Percentiles rank a stretch among this genome's conserved stretches.
Evolutionary conservation across 371 early-diverging fungal genomes (phyloP).

Genomic region (Thermomucor indicae-seudaticae): DNA sequence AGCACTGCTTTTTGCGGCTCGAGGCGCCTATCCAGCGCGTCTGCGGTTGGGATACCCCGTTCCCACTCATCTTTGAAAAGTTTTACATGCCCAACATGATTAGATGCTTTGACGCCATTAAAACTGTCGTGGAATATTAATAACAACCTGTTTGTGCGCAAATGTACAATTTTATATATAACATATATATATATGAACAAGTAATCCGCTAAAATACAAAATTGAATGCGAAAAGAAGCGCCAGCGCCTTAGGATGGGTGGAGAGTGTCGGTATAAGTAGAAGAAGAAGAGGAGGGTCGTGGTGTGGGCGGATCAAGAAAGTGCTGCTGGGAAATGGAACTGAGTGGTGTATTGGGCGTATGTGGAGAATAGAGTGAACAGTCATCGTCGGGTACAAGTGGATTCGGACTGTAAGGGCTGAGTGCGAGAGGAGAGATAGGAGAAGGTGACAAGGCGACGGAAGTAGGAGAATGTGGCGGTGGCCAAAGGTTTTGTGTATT

Average conservation of each 20-base stretch:
- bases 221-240: too few relatives aligned
- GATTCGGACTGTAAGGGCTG: slow-evolving; percentile 14
- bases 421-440: slow-evolving; percentile 5
- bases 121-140: slow-evolving; percentile 71
- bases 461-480: slow-evolving; percentile 2
- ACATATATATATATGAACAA: too few relatives aligned
- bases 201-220: too few relatives aligned
- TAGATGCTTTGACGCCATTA: slow-evolving; percentile 88
- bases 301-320: slow-evolving; percentile 8
- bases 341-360: slow-evolving; percentile 18
- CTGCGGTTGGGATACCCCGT: slow-evolving; percentile 92
- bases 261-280: too few relatives aligned
- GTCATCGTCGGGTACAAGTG: slow-evolving; percentile 26
- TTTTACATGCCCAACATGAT: slow-evolving; percentile 91
- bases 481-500: slow-evolving; percentile 16
- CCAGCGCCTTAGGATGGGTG: too few relatives aligned
- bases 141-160: background rate
- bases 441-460: background rate
- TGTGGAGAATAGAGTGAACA: slow-evolving; percentile 24
- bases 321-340: slow-evolving; percentile 6
- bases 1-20: slow-evolving; percentile 77
- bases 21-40: slow-evolving; percentile 88
- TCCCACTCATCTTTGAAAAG: slow-evolving; percentile 93
- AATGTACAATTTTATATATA: too few relatives aligned
- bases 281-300: too few relatives aligned